Percentiles rank a stretch among this genome's conserved stretches.
Conservation (phyloP, 768 basidiomycete species). For the Cystofilobasidium bisporidii region DNA sequence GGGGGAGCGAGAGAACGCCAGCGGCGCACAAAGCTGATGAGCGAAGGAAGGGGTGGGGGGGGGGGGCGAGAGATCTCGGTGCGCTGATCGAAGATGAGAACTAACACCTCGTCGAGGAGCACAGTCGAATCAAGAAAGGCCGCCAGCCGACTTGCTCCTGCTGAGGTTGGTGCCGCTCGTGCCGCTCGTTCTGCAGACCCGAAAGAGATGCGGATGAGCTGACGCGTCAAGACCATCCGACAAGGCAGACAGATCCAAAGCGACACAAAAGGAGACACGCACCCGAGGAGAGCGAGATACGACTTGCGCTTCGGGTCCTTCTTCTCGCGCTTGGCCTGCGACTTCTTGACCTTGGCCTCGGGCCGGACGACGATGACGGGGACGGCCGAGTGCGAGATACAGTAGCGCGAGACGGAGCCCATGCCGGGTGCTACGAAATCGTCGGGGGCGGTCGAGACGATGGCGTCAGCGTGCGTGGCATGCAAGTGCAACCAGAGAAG, state of each 20-base stretch:
- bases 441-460: not conserved
- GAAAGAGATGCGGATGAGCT: constrained; percentile 3
- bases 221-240: constrained; percentile 33
- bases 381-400: constrained; percentile 82
- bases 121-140: not conserved
- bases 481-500: not conserved
- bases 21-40: too few species aligned
- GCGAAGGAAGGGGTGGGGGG: too few species aligned
- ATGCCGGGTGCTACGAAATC: constrained; percentile 45
- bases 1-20: too few species aligned
- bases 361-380: constrained; percentile 86
- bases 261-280: constrained; percentile 17
- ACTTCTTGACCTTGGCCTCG: constrained; percentile 61
- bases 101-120: too few species aligned
- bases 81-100: too few species aligned
- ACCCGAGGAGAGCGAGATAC: constrained; percentile 39
- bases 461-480: constrained; percentile 24
- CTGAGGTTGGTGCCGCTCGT: constrained; percentile 18
- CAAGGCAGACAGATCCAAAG: constrained; percentile 21
- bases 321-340: constrained; percentile 63
- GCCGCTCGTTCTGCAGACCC: not conserved
- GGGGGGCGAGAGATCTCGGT: too few species aligned
- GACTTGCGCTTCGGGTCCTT: constrained; percentile 76
- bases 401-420: constrained; percentile 57
- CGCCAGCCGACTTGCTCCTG: not conserved